phyloP scores from a whole-genome alignment of 2,329 filamentous ascomycete genomes.

The Colletotrichum liriopes region DNA sequence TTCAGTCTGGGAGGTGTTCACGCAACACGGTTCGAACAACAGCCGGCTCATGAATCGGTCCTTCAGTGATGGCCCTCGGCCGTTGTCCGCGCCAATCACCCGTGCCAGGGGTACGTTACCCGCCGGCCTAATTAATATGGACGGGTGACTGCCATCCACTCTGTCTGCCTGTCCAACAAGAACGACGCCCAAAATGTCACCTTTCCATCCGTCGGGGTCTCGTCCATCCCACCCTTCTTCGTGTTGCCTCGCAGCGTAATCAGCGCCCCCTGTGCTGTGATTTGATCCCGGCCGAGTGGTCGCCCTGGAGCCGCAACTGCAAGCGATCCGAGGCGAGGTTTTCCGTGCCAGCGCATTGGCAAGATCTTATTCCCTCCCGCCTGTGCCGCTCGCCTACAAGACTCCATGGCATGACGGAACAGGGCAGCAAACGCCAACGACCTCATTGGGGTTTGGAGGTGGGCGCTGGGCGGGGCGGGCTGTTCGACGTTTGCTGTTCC shows the following conservation, averaged over 20 bases:
- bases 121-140: background rate
- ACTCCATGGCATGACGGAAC: background rate
- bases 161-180: background rate
- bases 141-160: slow-evolving; percentile 4
- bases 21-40: background rate
- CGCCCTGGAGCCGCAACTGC: slow-evolving; percentile 20
- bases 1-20: background rate
- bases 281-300: slow-evolving; percentile 19
- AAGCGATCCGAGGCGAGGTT: slow-evolving; percentile 20
- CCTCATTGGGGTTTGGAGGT: background rate
- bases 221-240: background rate
- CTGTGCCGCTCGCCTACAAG: slow-evolving; percentile 30
- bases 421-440: background rate
- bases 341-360: slow-evolving; percentile 18
- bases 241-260: background rate
- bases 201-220: slow-evolving; percentile 3
- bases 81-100: background rate
- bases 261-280: background rate
- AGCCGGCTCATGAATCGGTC: background rate
- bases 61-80: background rate
- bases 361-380: slow-evolving; percentile 28
- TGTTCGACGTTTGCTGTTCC: slow-evolving; percentile 9
- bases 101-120: slow-evolving; percentile 14
- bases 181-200: slow-evolving; percentile 13
- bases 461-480: background rate